Conservation (phyloP, 73 alveolate genomes). For the Blepharisma japonicum region DNA sequence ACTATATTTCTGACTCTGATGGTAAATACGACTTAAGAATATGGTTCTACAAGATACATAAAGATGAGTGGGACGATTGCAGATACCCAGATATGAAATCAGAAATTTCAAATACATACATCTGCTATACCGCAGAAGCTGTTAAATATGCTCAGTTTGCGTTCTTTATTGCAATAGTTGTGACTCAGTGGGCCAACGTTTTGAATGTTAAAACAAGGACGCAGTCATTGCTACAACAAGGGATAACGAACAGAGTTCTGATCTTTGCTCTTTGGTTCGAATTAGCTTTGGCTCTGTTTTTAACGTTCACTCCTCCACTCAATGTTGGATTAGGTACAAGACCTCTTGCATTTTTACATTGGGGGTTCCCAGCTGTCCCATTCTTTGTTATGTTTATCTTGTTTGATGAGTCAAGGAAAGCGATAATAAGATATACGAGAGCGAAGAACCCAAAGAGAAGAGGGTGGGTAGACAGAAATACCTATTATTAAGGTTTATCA, state of each 20-base stretch:
- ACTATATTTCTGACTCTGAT: conserved; percentile 3
- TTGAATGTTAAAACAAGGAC: conserved; percentile 67
- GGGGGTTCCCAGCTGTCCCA: conserved; percentile 35
- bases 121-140: conserved; percentile 91
- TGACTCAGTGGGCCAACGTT: conserved; percentile 66
- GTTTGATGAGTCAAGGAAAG: conserved; percentile 48
- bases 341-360: conserved; percentile 39
- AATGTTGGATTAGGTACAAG: conserved; percentile 33
- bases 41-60: conserved; percentile 1
- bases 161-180: conserved; percentile 68
- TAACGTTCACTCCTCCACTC: conserved; percentile 31
- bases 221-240: conserved; percentile 33
- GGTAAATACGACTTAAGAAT: conserved; percentile 24
- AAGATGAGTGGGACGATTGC: neutral
- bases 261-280: conserved; percentile 34
- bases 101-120: neutral
- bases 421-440: conserved; percentile 31
- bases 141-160: conserved; percentile 83
- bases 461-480: conserved; percentile 21
- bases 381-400: conserved; percentile 27
- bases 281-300: conserved; percentile 9
- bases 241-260: conserved; percentile 23
- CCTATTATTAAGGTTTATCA: neutral
- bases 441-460: neutral
- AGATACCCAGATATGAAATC: neutral